Conservation (phyloP, 441 rosid species). For the Pelargonium citronellum region DNA sequence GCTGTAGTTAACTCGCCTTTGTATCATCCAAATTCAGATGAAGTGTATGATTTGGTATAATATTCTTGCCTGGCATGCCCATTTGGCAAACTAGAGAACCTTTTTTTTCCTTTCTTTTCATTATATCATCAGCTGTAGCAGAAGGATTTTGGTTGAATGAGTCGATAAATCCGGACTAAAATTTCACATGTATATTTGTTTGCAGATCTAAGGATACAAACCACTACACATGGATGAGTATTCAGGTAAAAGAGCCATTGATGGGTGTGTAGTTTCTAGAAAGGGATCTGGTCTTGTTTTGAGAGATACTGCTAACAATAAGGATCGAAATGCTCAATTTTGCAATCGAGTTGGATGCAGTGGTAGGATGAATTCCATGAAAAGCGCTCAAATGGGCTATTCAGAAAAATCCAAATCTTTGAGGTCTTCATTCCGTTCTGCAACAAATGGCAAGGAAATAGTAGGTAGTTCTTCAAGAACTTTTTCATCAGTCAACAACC, state of each 20-base stretch:
- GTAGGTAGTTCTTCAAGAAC: conserved; percentile 62
- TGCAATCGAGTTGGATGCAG: conserved; percentile 63
- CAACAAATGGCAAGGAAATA: conserved; percentile 57
- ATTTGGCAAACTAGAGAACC: neutral
- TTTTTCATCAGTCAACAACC: conserved; percentile 31
- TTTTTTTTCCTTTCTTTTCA: too few relatives aligned
- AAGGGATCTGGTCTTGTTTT: conserved; percentile 52
- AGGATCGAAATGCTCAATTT: conserved; percentile 41
- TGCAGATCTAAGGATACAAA: conserved; percentile 1
- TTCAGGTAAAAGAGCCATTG: conserved; percentile 53
- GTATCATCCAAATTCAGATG: neutral
- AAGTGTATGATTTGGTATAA: neutral
- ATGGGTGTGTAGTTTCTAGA: conserved; percentile 39
- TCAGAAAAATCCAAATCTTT: conserved; percentile 52
- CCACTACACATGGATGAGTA: conserved; percentile 55
- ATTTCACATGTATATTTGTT: neutral
- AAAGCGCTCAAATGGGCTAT: conserved; percentile 39
- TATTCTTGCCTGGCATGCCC: neutral
- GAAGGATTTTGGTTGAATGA: neutral
- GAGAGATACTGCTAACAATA: conserved; percentile 44
- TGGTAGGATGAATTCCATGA: conserved; percentile 49
- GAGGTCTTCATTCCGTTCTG: conserved; percentile 39
- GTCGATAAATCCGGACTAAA: neutral
- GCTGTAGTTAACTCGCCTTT: neutral
- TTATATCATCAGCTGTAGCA: too few relatives aligned